Evolutionary conservation across 2,329 filamentous ascomycete species (phyloP).

Genomic region (Saccharata proteae): DNA sequence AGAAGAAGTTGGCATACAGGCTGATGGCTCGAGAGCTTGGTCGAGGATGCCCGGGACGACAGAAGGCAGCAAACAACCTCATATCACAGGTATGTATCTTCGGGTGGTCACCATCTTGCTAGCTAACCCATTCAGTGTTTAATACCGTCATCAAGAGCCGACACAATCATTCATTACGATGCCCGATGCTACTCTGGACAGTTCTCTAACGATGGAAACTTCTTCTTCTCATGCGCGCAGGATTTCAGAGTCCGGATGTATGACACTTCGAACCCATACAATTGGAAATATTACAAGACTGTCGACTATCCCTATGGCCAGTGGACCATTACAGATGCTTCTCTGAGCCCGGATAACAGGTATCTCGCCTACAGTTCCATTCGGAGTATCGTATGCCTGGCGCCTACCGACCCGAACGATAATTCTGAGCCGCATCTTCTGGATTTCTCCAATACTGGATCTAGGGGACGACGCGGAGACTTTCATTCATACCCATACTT

Average conservation of each 20-base stretch:
- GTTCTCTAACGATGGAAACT: conserved; percentile 93
- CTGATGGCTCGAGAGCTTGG: conserved; percentile 77
- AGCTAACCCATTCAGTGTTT: conserved; percentile 42
- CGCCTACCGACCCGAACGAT: conserved; percentile 75
- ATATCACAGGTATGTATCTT: conserved; percentile 50
- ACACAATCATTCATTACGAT: conserved; percentile 80
- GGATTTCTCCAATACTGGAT: conserved; percentile 51
- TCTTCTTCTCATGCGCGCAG: conserved; percentile 86
- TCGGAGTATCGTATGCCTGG: conserved; percentile 68
- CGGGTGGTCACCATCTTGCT: neutral
- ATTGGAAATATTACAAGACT: conserved; percentile 94
- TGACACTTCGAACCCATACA: conserved; percentile 87
- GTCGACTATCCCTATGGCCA: conserved; percentile 74
- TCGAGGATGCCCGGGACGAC: conserved; percentile 44
- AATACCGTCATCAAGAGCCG: conserved; percentile 64
- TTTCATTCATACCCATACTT: conserved; percentile 21
- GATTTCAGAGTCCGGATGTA: conserved; percentile 96
- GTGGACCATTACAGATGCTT: conserved; percentile 94
- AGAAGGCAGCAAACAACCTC: conserved; percentile 50
- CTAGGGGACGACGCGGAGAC: conserved; percentile 20
- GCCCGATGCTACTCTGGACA: conserved; percentile 86
- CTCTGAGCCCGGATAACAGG: conserved; percentile 79
- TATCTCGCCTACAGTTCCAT: conserved; percentile 90
- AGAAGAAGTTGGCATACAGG: conserved; percentile 49
- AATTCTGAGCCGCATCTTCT: conserved; percentile 66